Evolutionary conservation across 2,329 filamentous ascomycete species (phyloP).

Genomic region (Amesomyces nigricolor): DNA sequence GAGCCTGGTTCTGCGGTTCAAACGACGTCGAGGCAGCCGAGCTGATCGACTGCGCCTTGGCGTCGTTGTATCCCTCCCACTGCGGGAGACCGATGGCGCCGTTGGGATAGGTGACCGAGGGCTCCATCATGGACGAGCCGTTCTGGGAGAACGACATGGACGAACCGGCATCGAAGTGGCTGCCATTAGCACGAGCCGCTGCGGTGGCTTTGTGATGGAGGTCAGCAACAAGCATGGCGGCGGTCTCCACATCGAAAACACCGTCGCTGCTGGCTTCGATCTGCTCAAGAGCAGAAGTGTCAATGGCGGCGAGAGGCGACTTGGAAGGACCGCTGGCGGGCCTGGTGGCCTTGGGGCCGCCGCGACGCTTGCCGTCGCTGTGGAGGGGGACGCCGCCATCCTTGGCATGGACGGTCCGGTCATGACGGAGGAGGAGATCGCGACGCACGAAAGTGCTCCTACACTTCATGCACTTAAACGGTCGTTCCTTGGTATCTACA

Average conservation of each 20-base stretch:
- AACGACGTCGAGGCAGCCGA: slow-evolving; percentile 61
- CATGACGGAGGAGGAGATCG: slow-evolving; percentile 91
- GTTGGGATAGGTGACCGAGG: slow-evolving; percentile 68
- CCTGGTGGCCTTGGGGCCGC: slow-evolving; percentile 62
- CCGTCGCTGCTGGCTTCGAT: slow-evolving; percentile 86
- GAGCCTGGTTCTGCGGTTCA: slow-evolving; percentile 56
- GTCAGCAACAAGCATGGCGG: slow-evolving; percentile 97
- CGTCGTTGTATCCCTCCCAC: slow-evolving; percentile 79
- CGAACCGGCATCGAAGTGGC: slow-evolving; percentile 51
- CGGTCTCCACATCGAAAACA: slow-evolving; percentile 92
- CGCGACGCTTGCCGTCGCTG: slow-evolving; percentile 86
- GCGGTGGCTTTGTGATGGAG: slow-evolving; percentile 90
- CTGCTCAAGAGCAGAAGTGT: slow-evolving; percentile 82
- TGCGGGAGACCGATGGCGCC: slow-evolving; percentile 77
- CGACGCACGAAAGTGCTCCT: slow-evolving; percentile 96
- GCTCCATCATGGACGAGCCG: slow-evolving; percentile 67
- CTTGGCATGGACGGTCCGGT: slow-evolving; percentile 97
- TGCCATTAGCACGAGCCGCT: slow-evolving; percentile 55
- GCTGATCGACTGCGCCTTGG: slow-evolving; percentile 69
- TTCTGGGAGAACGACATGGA: slow-evolving; percentile 69
- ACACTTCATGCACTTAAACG: slow-evolving; percentile 98
- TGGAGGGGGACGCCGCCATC: slow-evolving; percentile 91
- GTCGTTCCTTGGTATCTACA: slow-evolving; percentile 93
- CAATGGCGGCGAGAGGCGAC: slow-evolving; percentile 65
- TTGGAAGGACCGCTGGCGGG: slow-evolving; percentile 64